Evolutionary conservation across 352 stramenopile species (phyloP), one percentile per base, ranked within the genome.

Genomic region (Phytopythium sindhum): DNA sequence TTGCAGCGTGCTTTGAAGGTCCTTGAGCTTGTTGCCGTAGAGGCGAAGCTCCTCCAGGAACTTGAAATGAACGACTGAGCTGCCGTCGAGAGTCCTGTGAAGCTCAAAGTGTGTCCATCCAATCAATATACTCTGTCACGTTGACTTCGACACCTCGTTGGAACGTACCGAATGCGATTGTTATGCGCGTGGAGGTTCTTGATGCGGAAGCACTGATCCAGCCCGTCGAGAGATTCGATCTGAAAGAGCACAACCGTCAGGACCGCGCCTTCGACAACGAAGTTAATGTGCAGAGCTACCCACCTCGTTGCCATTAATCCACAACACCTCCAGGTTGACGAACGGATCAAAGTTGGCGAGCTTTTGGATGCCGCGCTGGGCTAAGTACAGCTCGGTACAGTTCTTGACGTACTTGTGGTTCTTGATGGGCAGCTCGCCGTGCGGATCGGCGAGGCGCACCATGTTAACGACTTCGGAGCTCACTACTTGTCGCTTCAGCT

Each of bases 371-470:
- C 69, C 66, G 39, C 88, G 88, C 57, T 88, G 78, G 4, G 81
- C 75, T 58, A 97, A 65, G 66, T 96, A 89, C 48, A 97, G 57
- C 67, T 97, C 90, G 9, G 77, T 91, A 70, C 89, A 97, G 66
- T 85, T 89, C 63, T 96, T 96, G 35, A 97, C 82, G 67, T 95
- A 96, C 60, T 97, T 97, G 75, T 86, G 84, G 64, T 97, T 97
- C 50, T 92, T 90, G 61, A 94, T 77, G 21, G 89, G 81, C 10
- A 97, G 69, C 67, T 97, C 88, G 0, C 78, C 83, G 35, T 86
- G 69, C 28, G 89, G 89, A 70, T 97, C 78, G 1, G 88, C 68
- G n/a, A 84, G 53, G 21, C 64, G 68, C 68, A 76, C 57, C 64
- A 61, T 61, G 31, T 9, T 42, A 5, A 35, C 48, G 24, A 23